Percentiles rank a stretch among this genome's conserved stretches.
Evolutionary conservation across 2,329 filamentous ascomycete genomes (phyloP).

Genomic region (Teratosphaeria pseudoeucalypti): DNA sequence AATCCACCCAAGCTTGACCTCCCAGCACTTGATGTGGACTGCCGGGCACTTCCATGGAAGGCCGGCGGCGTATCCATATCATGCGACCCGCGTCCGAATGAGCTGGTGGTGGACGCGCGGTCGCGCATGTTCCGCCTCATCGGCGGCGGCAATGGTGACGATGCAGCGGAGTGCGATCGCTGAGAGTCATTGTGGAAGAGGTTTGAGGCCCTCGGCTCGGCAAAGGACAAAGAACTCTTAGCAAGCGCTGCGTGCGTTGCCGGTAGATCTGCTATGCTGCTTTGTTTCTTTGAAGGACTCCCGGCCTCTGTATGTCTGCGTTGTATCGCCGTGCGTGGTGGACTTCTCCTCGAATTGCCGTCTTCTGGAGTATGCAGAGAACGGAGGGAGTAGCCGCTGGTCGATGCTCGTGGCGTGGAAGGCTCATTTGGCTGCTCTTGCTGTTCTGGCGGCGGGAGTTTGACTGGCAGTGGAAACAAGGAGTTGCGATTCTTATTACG

Average conservation of each 20-base stretch:
- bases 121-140: constrained; percentile 53
- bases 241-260: constrained; percentile 42
- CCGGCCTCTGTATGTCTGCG: constrained; percentile 18
- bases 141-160: constrained; percentile 49
- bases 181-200: constrained; percentile 52
- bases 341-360: constrained; percentile 1
- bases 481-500: constrained; percentile 65
- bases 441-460: constrained; percentile 41
- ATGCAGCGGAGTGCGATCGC: constrained; percentile 54
- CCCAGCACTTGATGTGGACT: constrained; percentile 73
- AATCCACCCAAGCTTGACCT: constrained; percentile 89
- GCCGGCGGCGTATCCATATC: constrained; percentile 59
- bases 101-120: constrained; percentile 84
- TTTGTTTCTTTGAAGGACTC: constrained; percentile 13
- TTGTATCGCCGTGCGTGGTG: constrained; percentile 12
- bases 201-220: constrained; percentile 32
- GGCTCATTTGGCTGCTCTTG: constrained; percentile 15
- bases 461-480: constrained; percentile 82
- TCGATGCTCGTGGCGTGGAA: constrained; percentile 27
- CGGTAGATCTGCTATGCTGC: constrained; percentile 27
- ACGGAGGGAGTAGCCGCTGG: constrained; percentile 18
- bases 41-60: constrained; percentile 47
- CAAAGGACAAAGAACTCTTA: constrained; percentile 35
- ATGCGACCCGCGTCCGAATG: constrained; percentile 60
- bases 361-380: constrained; percentile 14